Evolutionary conservation across 164 flowering plant genomes (phyloP).

Genomic region (Akebia trifoliata): DNA sequence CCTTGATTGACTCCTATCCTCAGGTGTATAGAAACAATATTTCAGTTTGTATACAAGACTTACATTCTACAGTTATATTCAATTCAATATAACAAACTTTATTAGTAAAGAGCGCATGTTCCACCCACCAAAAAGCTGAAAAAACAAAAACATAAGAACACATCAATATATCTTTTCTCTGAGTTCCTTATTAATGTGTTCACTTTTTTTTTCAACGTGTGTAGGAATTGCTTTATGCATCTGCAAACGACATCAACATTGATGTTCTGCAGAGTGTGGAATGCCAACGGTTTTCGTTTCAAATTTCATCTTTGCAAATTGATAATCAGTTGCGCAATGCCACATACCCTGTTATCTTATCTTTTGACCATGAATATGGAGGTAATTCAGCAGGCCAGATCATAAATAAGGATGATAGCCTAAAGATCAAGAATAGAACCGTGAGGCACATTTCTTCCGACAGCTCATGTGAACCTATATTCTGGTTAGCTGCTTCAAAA

Average conservation of each 20-base stretch:
- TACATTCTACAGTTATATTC: neutral
- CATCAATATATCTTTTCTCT: neutral
- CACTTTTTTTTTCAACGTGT: conserved; percentile 7
- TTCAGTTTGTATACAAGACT: neutral
- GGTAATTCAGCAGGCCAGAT: conserved; percentile 23
- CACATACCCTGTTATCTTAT: conserved; percentile 79
- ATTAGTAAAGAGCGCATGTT: neutral
- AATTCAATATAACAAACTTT: neutral
- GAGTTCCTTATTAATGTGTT: neutral
- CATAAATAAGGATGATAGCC: conserved; percentile 31
- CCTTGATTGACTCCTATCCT: conserved; percentile 65
- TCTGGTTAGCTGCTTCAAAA: conserved; percentile 54
- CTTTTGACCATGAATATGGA: conserved; percentile 53
- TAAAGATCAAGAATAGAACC: conserved; percentile 26
- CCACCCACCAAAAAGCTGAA: neutral
- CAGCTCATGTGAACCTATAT: conserved; percentile 48
- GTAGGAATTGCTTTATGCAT: conserved; percentile 84
- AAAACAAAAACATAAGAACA: neutral
- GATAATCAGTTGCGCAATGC: conserved; percentile 74
- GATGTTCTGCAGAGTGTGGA: conserved; percentile 67
- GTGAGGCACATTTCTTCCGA: conserved; percentile 25
- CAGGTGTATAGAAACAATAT: conserved; percentile 35
- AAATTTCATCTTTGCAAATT: conserved; percentile 68
- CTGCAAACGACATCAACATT: conserved; percentile 52
- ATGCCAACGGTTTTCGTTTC: conserved; percentile 61